Evolutionary conservation across 805 yeast species (phyloP), one percentile per base, ranked within the genome.

Genomic region (Maudiozyma serrabonitensis): DNA sequence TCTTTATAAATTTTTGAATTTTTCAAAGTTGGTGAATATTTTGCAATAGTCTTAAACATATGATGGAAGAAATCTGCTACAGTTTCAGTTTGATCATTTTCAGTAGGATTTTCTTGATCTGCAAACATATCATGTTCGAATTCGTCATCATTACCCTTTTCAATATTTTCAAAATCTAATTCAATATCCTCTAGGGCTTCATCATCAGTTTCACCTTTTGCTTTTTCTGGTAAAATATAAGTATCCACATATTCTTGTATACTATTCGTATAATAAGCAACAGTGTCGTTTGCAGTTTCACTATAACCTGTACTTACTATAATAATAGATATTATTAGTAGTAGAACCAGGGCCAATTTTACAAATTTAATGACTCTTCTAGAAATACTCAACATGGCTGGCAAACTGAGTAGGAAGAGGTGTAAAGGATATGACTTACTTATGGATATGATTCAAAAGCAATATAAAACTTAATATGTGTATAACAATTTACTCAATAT

Each of bases 21-120:
- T 42, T 53, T 50, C 3, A 59, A 60, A n/a, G 45, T 47, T 18
- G 63, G 62, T 1, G 66, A 59, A 47, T 52, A 45, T 15, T 47
- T 41, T 28, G 37, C 48, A 19, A 62, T 41, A 16, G 45, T 32
- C 5, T 51, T 45, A 46, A 61, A 54, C 12, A 63, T 56, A 31
- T 56, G 52, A 21, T 46, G 26, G 13, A 38, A 45, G 21, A 49
- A 49, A 6, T 43, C 19, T 16, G 26, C n/a, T 25, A 47, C 32
- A n/a, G 16, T 15, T 16, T 41, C 8, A 3, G 13, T 31, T 21
- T 28, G 21, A 11, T 25, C 47, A 9, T 28, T 26, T 12, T 39
- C 47, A 7, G 31, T 19, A 6, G 23, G 18, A 35, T 35, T 43
- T 34, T 45, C 47, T 11, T 21, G 37, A 31, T 39, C 43, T n/a